Evolutionary conservation across 257 asterid species (phyloP).

Genomic region (Primulina tabacum): DNA sequence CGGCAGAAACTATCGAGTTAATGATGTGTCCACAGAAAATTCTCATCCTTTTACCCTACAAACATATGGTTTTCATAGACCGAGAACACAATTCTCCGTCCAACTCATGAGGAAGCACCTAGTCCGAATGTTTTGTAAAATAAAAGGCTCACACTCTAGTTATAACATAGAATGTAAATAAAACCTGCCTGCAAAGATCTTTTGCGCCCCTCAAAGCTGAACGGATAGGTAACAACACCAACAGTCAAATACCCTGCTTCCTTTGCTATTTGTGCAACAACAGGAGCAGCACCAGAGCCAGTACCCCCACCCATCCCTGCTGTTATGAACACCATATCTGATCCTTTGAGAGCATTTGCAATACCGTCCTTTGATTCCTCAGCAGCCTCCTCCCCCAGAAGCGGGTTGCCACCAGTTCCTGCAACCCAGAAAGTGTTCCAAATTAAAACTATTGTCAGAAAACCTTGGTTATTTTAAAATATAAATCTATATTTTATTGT

Average conservation of each 20-base stretch:
- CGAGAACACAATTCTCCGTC: background rate
- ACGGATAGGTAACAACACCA: constrained; percentile 95
- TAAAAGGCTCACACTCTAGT: background rate
- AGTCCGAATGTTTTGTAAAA: constrained; percentile 13
- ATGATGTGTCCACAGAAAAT: too few species aligned
- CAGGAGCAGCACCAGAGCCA: constrained; percentile 99
- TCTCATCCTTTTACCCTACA: too few species aligned
- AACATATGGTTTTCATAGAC: background rate
- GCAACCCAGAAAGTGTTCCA: constrained; percentile 28
- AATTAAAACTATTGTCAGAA: background rate
- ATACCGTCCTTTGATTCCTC: constrained; percentile 94
- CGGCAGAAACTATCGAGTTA: too few species aligned
- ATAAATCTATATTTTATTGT: too few species aligned
- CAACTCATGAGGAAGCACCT: constrained; percentile 11
- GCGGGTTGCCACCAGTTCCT: constrained; percentile 99
- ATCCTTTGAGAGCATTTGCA: constrained; percentile 82
- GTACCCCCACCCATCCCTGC: constrained; percentile 99
- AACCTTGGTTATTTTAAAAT: background rate
- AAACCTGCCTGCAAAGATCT: constrained; percentile 75
- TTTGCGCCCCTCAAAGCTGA: constrained; percentile 98
- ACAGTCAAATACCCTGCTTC: constrained; percentile 97
- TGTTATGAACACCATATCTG: constrained; percentile 98
- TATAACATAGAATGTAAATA: constrained; percentile 18
- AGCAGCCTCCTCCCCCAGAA: constrained; percentile 93
- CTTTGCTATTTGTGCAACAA: constrained; percentile 89